phyloP scores from a whole-genome alignment of 352 stramenopile genomes.

The Phytophthora meadii region DNA sequence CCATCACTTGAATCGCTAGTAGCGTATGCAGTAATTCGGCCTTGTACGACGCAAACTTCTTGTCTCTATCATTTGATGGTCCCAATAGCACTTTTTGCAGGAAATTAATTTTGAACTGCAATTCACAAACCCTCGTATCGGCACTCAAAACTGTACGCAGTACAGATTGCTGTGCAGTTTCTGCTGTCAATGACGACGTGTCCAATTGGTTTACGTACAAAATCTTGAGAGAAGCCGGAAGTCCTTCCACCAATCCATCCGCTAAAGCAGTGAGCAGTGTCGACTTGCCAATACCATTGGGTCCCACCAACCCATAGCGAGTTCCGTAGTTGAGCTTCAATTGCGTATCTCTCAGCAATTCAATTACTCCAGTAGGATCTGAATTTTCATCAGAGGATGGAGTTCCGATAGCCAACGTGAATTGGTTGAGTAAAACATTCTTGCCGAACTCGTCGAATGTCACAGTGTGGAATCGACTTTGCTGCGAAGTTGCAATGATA shows the following conservation, averaged over 20 bases:
- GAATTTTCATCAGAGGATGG: slow-evolving; percentile 8
- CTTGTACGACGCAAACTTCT: slow-evolving; percentile 43
- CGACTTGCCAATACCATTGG: slow-evolving; percentile 89
- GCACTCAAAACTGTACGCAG: slow-evolving; percentile 56
- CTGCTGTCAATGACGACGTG: slow-evolving; percentile 42
- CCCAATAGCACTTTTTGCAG: slow-evolving; percentile 43
- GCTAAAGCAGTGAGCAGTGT: slow-evolving; percentile 94
- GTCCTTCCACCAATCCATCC: slow-evolving; percentile 80
- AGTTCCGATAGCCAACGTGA: slow-evolving; percentile 51
- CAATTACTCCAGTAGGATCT: slow-evolving; percentile 35
- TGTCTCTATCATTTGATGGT: background rate
- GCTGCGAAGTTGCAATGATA: slow-evolving; percentile 53
- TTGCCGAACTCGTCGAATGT: slow-evolving; percentile 70
- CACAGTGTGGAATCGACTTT: slow-evolving; percentile 69
- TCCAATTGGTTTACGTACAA: slow-evolving; percentile 75
- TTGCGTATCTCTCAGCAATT: slow-evolving; percentile 72
- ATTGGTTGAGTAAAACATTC: slow-evolving; percentile 65
- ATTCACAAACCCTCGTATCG: slow-evolving; percentile 44
- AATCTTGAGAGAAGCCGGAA: slow-evolving; percentile 54
- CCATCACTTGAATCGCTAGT: slow-evolving; percentile 44
- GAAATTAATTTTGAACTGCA: slow-evolving; percentile 47
- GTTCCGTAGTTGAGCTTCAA: slow-evolving; percentile 78
- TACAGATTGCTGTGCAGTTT: slow-evolving; percentile 38
- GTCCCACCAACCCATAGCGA: slow-evolving; percentile 88
- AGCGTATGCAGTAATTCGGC: slow-evolving; percentile 44